A percentile compares a stretch with the other conserved stretches of the same genome.
phyloP scores from a whole-genome alignment of 345 rosid genomes.

The Ceriops decandra region DNA sequence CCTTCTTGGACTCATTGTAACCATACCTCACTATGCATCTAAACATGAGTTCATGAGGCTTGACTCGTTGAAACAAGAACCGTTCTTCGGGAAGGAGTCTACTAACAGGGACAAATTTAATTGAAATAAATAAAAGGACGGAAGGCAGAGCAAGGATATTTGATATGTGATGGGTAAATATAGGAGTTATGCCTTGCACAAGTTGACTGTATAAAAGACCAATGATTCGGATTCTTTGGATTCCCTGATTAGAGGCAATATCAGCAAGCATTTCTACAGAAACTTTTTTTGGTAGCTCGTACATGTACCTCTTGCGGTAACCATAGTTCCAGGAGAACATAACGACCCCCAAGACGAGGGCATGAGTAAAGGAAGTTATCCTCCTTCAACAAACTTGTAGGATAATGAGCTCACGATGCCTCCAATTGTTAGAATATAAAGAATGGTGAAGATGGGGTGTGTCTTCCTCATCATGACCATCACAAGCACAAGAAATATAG shows the following conservation, averaged over 20 bases:
- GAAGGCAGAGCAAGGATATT: conserved; percentile 61
- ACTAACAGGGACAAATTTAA: conserved; percentile 57
- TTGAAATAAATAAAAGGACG: conserved; percentile 60
- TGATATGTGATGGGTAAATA: conserved; percentile 56
- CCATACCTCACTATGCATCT: conserved; percentile 75
- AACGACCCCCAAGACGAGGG: conserved; percentile 36
- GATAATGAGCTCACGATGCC: conserved; percentile 45
- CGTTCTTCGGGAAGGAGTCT: conserved; percentile 48
- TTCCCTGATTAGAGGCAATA: conserved; percentile 24
- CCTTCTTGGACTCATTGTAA: conserved; percentile 44
- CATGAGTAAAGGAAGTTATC: conserved; percentile 51
- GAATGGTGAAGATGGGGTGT: conserved; percentile 30
- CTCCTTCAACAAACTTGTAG: conserved; percentile 62
- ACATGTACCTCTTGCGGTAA: conserved; percentile 41
- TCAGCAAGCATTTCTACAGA: conserved; percentile 26
- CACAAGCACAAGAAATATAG: conserved; percentile 50
- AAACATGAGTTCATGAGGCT: conserved; percentile 59
- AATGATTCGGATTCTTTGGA: conserved; percentile 45
- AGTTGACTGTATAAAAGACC: conserved; percentile 71
- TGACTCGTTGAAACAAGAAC: conserved; percentile 61
- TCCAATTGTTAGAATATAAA: conserved; percentile 40
- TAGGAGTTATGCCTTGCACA: conserved; percentile 74
- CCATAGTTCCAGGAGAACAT: conserved; percentile 74
- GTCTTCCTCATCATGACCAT: conserved; percentile 76
- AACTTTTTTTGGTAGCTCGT: conserved; percentile 57